Base-by-base conservation (phyloP, 1,284 basidiomycete genomes). In the Singerocomus inundabilis region DNA sequence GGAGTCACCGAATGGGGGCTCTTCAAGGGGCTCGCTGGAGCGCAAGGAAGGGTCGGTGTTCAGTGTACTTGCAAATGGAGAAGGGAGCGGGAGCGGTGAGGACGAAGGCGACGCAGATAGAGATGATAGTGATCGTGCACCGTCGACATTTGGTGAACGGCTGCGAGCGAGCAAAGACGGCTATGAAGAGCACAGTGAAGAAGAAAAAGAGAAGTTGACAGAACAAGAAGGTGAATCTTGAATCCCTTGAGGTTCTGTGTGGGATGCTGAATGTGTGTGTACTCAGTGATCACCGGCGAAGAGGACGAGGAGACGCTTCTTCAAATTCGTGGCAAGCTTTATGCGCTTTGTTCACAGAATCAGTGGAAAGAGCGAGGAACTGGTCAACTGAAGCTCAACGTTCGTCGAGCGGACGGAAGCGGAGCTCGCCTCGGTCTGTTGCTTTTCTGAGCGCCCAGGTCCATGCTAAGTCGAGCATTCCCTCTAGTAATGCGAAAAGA, bases 401-500 rank as follows among this genome's bases (percentile, higher is more conserved):
- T 93, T 28, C 79, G 81, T 57, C 72, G 78, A 51, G 69, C 72
- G 15, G 87, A 91, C 59, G 84, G 82, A 35, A 75, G 74, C 28
- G 82, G 84, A 11, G 88, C 92, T 38, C 83, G 93, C 50, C 73
- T 95, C 40, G 76, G 91, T 92, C 62, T 28, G 78, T n/a, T 73
- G 16, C 50, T 46, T 51, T 42, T 18, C 40, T 12, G 16, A 21
- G 43, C 7, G 21, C 1, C 12, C 1, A 29, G 18, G 35, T 11
- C 15, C 28, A 15, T 48, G 26, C 46, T 55, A 32, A 66, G 30
- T 16, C 18, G 29, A 25, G 12, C 16, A 1, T 38, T 26, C 28
- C 10, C 25, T n/a, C 18, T 46, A 94, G 94, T 98, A 33, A 97
- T 98, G 93, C 83, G 94, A 50, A 92, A 95, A 58, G 94, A 98